These are phyloP conservation scores for Ascochyta pisi DNA, from an alignment of 2,329 filamentous ascomycete genomes.

Conservation along the genomic window DNA sequence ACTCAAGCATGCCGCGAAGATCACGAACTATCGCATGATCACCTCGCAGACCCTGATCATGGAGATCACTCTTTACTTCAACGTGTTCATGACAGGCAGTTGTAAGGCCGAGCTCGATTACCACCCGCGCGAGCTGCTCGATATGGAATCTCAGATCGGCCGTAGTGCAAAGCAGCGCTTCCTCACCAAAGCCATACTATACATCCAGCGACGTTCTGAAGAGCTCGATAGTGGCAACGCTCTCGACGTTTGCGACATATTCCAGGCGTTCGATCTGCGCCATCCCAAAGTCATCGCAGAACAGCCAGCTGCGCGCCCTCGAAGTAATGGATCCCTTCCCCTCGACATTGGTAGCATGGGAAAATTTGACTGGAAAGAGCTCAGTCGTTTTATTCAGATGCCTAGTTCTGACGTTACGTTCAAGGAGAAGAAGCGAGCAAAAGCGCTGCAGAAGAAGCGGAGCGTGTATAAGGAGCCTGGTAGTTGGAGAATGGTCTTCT, in stretches of 20 bases:
- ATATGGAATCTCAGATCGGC: not conserved
- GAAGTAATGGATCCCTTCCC: slow-evolving; percentile 4
- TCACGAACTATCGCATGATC: slow-evolving; percentile 10
- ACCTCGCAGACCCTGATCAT: slow-evolving; percentile 19
- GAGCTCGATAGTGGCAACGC: slow-evolving; percentile 10
- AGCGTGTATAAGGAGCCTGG: slow-evolving; percentile 18
- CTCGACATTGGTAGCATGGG: slow-evolving; percentile 5
- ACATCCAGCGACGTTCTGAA: slow-evolving; percentile 7
- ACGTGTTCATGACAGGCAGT: slow-evolving; percentile 7
- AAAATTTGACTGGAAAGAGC: slow-evolving; percentile 16
- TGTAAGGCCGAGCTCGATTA: slow-evolving; percentile 10
- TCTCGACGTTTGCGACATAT: not conserved
- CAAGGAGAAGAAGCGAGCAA: slow-evolving; percentile 16
- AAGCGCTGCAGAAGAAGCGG: slow-evolving; percentile 7
- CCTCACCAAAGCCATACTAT: not conserved
- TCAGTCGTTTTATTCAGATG: slow-evolving; percentile 17
- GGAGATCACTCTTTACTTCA: slow-evolving; percentile 14
- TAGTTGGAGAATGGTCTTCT: slow-evolving; percentile 18
- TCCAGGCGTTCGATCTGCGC: slow-evolving; percentile 7
- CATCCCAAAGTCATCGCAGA: slow-evolving; percentile 13
- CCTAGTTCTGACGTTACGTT: slow-evolving; percentile 1
- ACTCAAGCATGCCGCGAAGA: slow-evolving; percentile 12
- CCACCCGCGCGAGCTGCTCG: slow-evolving; percentile 5
- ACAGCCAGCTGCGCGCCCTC: not conserved
- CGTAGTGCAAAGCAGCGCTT: not conserved